These are phyloP conservation scores for Sporothrix protearum DNA, from an alignment of 2,329 filamentous ascomycete species.

Conservation along the genomic window DNA sequence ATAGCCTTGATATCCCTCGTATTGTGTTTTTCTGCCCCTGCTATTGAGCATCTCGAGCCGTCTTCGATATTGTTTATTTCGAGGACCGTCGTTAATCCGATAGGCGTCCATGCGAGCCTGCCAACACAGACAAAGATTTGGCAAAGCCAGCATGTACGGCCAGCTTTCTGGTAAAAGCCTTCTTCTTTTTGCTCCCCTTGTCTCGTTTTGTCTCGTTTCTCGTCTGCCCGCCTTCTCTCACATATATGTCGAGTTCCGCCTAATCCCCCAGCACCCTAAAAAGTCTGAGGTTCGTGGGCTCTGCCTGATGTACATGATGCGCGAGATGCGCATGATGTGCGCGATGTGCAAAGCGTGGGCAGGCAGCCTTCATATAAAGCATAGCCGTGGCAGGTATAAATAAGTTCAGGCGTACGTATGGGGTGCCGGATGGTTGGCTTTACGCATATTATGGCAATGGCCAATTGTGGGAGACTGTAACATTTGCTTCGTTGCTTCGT, in stretches of 20 bases:
- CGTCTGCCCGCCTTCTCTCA: neutral
- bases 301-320: conserved; percentile 16
- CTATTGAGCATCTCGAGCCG: conserved; percentile 4
- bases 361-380: neutral
- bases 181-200: neutral
- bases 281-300: neutral
- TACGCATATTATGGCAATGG: neutral
- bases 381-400: too few species aligned
- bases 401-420: neutral
- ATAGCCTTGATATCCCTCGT: neutral
- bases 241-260: neutral
- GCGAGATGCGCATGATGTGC: conserved; percentile 11
- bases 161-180: neutral
- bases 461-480: too few species aligned
- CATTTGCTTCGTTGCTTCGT: neutral
- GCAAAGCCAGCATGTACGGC: neutral
- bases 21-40: neutral
- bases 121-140: neutral
- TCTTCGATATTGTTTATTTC: neutral
- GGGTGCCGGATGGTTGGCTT: neutral
- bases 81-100: neutral
- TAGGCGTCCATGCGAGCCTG: neutral
- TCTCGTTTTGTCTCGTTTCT: neutral
- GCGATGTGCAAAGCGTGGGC: neutral
- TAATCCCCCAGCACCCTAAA: neutral